Base-by-base conservation (phyloP, 2,329 filamentous ascomycete species). In the Neofusicoccum umdonicola region DNA sequence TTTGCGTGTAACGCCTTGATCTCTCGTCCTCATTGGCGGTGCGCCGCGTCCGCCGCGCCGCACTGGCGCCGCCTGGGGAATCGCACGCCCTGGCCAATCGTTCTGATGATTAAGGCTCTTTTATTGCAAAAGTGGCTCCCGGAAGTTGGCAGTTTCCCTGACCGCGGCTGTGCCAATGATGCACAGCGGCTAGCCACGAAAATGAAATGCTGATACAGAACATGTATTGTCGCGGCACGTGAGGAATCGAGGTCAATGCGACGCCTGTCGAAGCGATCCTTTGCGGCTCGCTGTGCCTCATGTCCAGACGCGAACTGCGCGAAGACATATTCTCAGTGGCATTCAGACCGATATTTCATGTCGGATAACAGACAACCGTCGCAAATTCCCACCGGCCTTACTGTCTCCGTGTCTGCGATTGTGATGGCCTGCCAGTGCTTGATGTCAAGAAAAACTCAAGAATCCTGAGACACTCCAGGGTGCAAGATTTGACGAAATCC, bases 121-220 rank as follows among this genome's bases (percentile, higher is more conserved):
- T 56, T 58, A 58, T 60, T 60, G 56, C 42, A 60, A 45, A 47
- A 39, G 56, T 60, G 54, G 54, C 54, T 12, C 54, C 39, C 39
- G 27, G 41, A 11, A n/a, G 3, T 44, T 34, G 39, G 54, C 54
- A 11, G 39, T 39, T 42, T 44, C 54, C 54, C 39, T 57, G 54
- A 31, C 15, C 1, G 22, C 19, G 15, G 27, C 15, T 31, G 39
- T 19, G 27, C 54, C 22, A 45, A 44, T 57, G 39, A 37, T 27
- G 52, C 37, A 22, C 41, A 9, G 27, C 41, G 56, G 56, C 42
- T 45, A 35, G 41, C 27, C 41, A 34, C 56, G 42, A 60, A 60
- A 37, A 47, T 60, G 56, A 47, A 45, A 47, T 45, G 56, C 56
- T 60, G 56, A 47, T 22, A 45, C 56, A 47, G 17, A 45, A 7